phyloP scores from a whole-genome alignment of 2,329 filamentous ascomycete genomes.

The Penicillium polonicum region DNA sequence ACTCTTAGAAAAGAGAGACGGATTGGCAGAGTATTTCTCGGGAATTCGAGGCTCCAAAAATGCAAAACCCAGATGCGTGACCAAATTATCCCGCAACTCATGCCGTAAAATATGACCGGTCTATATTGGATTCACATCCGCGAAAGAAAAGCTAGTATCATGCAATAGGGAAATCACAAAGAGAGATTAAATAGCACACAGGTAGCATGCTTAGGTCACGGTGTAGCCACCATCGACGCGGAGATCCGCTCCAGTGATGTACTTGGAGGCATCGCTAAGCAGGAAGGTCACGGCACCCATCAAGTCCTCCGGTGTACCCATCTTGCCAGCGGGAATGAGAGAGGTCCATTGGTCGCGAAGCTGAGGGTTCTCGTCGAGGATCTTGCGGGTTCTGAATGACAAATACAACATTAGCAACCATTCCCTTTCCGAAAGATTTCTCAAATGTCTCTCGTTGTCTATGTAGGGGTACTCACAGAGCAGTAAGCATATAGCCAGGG shows the following conservation, averaged over 20 bases:
- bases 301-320: slow-evolving; percentile 86
- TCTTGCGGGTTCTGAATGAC: slow-evolving; percentile 74
- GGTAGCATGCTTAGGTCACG: slow-evolving; percentile 57
- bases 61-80: neutral
- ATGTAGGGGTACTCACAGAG: slow-evolving; percentile 62
- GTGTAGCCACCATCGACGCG: slow-evolving; percentile 88
- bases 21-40: neutral
- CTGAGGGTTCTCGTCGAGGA: slow-evolving; percentile 88
- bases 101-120: neutral
- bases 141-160: neutral
- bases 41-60: neutral
- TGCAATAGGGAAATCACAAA: slow-evolving; percentile 1
- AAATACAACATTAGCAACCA: slow-evolving; percentile 4
- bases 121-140: neutral
- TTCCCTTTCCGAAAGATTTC: neutral
- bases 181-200: neutral
- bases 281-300: slow-evolving; percentile 91
- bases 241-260: slow-evolving; percentile 73
- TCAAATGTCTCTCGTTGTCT: neutral
- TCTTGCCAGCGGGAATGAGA: slow-evolving; percentile 87
- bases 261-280: slow-evolving; percentile 72
- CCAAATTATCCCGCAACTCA: neutral
- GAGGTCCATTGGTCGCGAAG: slow-evolving; percentile 88
- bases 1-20: neutral
- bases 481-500: slow-evolving; percentile 94